Conservation (phyloP, 2,329 filamentous ascomycete species). For the Pleochaeta shiraiana region DNA sequence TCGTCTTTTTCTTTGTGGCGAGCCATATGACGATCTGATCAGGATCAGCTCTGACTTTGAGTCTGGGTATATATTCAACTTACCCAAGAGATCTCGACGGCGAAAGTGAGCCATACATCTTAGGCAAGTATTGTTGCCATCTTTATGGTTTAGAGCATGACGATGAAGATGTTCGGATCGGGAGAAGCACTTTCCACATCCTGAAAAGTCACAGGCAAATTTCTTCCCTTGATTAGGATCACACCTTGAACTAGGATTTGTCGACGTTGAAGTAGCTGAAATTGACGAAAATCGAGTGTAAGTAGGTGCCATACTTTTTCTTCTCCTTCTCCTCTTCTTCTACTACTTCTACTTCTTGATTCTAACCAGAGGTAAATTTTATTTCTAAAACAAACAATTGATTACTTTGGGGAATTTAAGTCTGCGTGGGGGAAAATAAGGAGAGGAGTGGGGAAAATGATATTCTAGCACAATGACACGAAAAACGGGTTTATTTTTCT, state of each 20-base stretch:
- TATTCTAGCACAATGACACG: too few relatives aligned
- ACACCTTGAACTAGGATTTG: conserved; percentile 11
- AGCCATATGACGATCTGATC: conserved; percentile 29
- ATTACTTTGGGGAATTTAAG: too few relatives aligned
- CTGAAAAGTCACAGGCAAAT: conserved; percentile 21
- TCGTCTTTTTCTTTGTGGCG: conserved; percentile 26
- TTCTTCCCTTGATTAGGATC: conserved; percentile 16
- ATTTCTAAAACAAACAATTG: too few relatives aligned
- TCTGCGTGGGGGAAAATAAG: too few relatives aligned
- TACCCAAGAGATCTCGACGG: conserved; percentile 31
- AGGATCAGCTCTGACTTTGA: not conserved
- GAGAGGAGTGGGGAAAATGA: too few relatives aligned
- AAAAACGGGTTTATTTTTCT: too few relatives aligned
- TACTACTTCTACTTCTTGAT: too few relatives aligned
- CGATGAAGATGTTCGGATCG: conserved; percentile 29
- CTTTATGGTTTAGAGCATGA: conserved; percentile 28
- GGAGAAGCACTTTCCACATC: conserved; percentile 26
- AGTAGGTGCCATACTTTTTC: not conserved
- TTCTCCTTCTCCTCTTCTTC: too few relatives aligned
- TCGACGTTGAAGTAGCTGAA: conserved; percentile 14
- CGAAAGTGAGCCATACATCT: conserved; percentile 33
- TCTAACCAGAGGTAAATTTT: too few relatives aligned
- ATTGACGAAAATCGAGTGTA: conserved; percentile 8
- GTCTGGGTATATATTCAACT: conserved; percentile 12
- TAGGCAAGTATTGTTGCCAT: conserved; percentile 27